phyloP scores from a whole-genome alignment of 2,329 filamentous ascomycete genomes.

The Stagonosporopsis rhizophila region DNA sequence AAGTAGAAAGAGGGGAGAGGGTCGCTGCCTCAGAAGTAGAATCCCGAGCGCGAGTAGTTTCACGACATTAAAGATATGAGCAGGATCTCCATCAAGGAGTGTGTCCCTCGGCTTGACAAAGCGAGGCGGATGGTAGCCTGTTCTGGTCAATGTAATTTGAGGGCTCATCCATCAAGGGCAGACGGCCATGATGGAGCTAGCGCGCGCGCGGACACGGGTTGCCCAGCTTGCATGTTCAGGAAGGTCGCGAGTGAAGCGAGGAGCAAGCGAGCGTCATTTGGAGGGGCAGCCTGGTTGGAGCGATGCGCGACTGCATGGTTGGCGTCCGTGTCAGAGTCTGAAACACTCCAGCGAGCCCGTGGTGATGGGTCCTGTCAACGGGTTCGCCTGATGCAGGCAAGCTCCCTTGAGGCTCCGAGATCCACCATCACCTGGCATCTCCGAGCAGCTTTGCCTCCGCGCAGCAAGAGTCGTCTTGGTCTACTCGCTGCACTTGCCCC shows the following conservation, averaged over 20 bases:
- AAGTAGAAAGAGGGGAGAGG: constrained; percentile 13
- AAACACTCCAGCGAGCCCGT: constrained; percentile 18
- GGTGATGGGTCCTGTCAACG: constrained; percentile 13
- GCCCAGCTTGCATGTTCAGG: constrained; percentile 14
- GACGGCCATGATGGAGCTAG: constrained; percentile 14
- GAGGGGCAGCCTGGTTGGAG: constrained; percentile 17
- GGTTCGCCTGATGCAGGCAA: constrained; percentile 7
- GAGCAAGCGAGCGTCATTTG: constrained; percentile 13
- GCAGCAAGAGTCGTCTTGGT: background rate
- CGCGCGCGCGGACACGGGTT: constrained; percentile 13
- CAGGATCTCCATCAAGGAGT: constrained; percentile 41
- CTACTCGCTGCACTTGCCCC: background rate
- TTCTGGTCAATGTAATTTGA: constrained; percentile 19
- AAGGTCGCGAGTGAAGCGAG: constrained; percentile 18
- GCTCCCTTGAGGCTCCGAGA: background rate
- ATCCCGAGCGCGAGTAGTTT: constrained; percentile 31
- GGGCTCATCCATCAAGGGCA: constrained; percentile 12
- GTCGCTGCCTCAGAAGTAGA: constrained; percentile 23
- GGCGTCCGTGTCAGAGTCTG: constrained; percentile 17
- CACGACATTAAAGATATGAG: constrained; percentile 35
- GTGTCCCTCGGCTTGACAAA: constrained; percentile 8
- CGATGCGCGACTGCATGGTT: constrained; percentile 7
- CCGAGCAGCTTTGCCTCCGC: constrained; percentile 3
- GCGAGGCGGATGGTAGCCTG: constrained; percentile 12
- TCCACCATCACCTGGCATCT: constrained; percentile 11